A percentile compares a stretch with the other conserved stretches of the same genome.
These are phyloP conservation scores for Candolleomyces efflorescens DNA, from an alignment of 768 basidiomycete species.

Conservation along the genomic window DNA sequence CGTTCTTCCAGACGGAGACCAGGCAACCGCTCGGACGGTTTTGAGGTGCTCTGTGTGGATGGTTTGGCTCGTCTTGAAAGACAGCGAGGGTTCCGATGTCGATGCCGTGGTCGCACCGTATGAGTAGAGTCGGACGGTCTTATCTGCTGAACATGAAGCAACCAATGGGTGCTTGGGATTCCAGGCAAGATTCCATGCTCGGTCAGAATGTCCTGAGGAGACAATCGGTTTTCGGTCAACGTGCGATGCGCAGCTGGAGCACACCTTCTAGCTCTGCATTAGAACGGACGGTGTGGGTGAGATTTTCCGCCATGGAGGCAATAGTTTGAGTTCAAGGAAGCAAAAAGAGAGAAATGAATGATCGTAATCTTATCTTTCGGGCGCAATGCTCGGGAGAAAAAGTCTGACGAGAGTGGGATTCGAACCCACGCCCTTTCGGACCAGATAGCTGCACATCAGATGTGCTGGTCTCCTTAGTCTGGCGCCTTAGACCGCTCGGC, in stretches of 20 bases:
- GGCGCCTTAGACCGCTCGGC: conserved; percentile 82
- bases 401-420: conserved; percentile 42
- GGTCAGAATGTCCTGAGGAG: conserved; percentile 66
- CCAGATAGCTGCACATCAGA: conserved; percentile 4
- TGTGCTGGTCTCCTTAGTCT: conserved; percentile 37
- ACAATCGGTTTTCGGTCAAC: not conserved
- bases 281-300: conserved; percentile 20
- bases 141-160: conserved; percentile 94
- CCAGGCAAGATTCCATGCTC: conserved; percentile 88
- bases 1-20: conserved; percentile 83
- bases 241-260: not conserved
- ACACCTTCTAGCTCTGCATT: conserved; percentile 31
- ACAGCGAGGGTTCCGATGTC: conserved; percentile 13
- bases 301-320: conserved; percentile 5
- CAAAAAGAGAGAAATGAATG: not conserved
- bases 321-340: not conserved
- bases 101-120: conserved; percentile 39
- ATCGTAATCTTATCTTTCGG: not conserved
- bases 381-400: not conserved
- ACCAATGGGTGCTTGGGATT: conserved; percentile 77
- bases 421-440: conserved; percentile 42
- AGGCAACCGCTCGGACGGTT: conserved; percentile 82
- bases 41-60: conserved; percentile 85
- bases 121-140: conserved; percentile 79
- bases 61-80: conserved; percentile 54